phyloP scores from a whole-genome alignment of 345 rosid species.

The Physaria fendleri region DNA sequence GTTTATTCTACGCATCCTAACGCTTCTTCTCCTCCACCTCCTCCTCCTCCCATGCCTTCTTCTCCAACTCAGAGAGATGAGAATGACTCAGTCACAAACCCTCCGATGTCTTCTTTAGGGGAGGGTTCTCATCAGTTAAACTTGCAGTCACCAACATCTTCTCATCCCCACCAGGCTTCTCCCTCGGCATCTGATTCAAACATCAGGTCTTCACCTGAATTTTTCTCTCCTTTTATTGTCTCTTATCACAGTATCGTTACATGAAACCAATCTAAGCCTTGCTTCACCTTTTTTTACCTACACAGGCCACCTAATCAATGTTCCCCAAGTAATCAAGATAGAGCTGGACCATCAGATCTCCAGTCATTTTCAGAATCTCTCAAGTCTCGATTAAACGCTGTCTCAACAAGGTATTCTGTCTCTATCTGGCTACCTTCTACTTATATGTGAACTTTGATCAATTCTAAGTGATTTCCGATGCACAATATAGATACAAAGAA shows the following conservation, averaged over 20 bases:
- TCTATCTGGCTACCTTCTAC: background rate
- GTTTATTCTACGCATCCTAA: constrained; percentile 62
- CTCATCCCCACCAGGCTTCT: constrained; percentile 37
- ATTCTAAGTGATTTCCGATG: background rate
- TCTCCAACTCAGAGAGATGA: constrained; percentile 53
- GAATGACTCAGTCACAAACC: constrained; percentile 42
- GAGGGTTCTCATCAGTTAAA: constrained; percentile 42
- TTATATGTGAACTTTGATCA: background rate
- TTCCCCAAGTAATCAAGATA: constrained; percentile 60
- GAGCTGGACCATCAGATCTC: constrained; percentile 81
- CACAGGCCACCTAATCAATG: constrained; percentile 46
- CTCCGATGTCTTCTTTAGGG: constrained; percentile 39
- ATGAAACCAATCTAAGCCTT: background rate
- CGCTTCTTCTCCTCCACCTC: constrained; percentile 38
- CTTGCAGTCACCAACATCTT: constrained; percentile 28
- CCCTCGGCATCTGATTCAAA: constrained; percentile 49
- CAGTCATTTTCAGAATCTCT: constrained; percentile 86
- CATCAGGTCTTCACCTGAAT: constrained; percentile 40
- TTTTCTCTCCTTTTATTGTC: constrained; percentile 1
- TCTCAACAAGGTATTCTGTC: constrained; percentile 56
- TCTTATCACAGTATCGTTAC: background rate
- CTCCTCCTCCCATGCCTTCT: constrained; percentile 37
- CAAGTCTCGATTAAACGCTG: constrained; percentile 65
- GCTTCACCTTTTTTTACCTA: constrained; percentile 4
- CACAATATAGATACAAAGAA: constrained; percentile 65